Base-by-base conservation (phyloP, 306 rosid species). In the Herpetospermum pedunculosum region DNA sequence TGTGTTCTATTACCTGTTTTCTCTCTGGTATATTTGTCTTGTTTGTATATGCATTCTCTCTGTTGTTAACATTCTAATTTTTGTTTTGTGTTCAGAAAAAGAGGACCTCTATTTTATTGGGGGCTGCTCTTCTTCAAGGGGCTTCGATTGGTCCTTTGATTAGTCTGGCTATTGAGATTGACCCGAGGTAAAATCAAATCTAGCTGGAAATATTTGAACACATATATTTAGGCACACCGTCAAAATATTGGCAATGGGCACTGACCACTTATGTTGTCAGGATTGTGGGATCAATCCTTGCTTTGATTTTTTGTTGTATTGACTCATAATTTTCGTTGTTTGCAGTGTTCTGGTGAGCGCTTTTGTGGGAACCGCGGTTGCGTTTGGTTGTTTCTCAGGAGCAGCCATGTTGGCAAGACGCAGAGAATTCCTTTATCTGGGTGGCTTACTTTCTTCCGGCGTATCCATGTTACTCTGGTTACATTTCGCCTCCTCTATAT, bases 331-430 rank as follows among this genome's bases (percentile, higher is more conserved):
- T 6, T 23, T 2, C 21, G 23, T 3, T 35, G 21, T 25, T 74
- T 60, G 4, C 87, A 93, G 98, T 80, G 76, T 93, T 49, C 80
- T 93, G 65, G 48, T 93, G 5, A 91, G 84, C 0, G 91, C 97
- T 3, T 93, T 91, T 59, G 97, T 87, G 77, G 98, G 84, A 32
- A 91, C 97, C 62, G 86, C 96, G 4, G 15, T 93, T 88, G 97
- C 92, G 32, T 93, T 93, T 28, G 97, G 80, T 40, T 93, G 88
- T 84, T 93, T 93, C 87, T 93, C 98, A 30, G 89, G 69, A 12
- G 92, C 98, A 67, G 90, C 98, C 65, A 81, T 91, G 84, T 85
- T 93, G 69, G 96, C 98, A 32, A 89, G 82, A 83, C 97, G 98
- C 25, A 87, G 98, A 79, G 98, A 93, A 77, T 93, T 84, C 74